Evolutionary conservation across 176 grass and related monocot species (phyloP).

Genomic region (Echinochloa phyllopogon): DNA sequence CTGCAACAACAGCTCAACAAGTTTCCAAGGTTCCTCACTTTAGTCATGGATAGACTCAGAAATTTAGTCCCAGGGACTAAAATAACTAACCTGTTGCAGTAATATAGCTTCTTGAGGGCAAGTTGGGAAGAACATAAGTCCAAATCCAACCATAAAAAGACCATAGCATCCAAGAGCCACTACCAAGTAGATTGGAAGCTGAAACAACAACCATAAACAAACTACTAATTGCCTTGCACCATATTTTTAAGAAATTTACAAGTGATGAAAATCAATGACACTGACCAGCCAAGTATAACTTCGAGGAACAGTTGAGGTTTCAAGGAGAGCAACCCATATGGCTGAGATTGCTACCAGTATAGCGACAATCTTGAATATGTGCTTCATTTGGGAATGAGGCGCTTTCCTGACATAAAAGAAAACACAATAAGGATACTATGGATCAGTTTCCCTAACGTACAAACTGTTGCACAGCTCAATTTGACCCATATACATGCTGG

Average conservation of each 20-base stretch:
- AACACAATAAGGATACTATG: background rate
- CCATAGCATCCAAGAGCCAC: constrained; percentile 88
- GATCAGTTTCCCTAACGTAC: background rate
- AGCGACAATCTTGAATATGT: constrained; percentile 60
- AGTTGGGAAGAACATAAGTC: constrained; percentile 92
- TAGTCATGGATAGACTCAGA: background rate
- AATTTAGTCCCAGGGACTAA: background rate
- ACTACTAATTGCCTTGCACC: background rate
- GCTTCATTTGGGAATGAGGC: constrained; percentile 33
- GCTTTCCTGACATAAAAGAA: constrained; percentile 25
- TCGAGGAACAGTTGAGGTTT: constrained; percentile 66
- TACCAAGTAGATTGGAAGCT: constrained; percentile 91
- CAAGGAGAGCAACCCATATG: constrained; percentile 64
- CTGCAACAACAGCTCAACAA: background rate
- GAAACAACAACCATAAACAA: constrained; percentile 16
- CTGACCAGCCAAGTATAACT: constrained; percentile 87
- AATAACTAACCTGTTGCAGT: constrained; percentile 73
- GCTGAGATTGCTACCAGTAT: constrained; percentile 64
- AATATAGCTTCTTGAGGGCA: constrained; percentile 84
- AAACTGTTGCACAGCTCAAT: background rate
- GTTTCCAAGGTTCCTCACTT: constrained; percentile 6
- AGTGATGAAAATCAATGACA: constrained; percentile 12
- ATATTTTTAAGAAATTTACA: constrained; percentile 7
- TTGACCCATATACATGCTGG: background rate
- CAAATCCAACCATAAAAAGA: constrained; percentile 91